phyloP scores from a whole-genome alignment of 1,284 basidiomycete species.

The Malassezia vespertilionis region DNA sequence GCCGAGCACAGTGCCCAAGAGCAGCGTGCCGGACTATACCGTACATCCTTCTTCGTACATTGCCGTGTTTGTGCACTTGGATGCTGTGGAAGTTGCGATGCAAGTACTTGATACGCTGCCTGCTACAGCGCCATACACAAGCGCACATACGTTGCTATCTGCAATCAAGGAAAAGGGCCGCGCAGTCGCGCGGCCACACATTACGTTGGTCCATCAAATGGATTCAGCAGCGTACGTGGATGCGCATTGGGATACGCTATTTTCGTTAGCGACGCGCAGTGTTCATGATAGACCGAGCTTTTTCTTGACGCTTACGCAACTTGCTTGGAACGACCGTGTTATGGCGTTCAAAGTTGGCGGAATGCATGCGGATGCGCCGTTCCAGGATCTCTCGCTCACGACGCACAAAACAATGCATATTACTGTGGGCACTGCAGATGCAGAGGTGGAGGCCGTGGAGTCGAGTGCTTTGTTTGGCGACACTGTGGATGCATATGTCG shows the following conservation, averaged over 20 bases:
- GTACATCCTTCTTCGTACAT: conserved; percentile 24
- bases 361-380: background rate
- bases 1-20: conserved; percentile 16
- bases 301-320: conserved; percentile 58
- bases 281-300: conserved; percentile 49
- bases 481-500: background rate
- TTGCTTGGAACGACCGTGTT: conserved; percentile 64
- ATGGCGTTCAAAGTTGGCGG: conserved; percentile 55
- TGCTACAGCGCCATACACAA: background rate
- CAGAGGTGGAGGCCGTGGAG: conserved; percentile 60
- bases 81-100: conserved; percentile 8
- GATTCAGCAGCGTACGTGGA: background rate
- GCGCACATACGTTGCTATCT: conserved; percentile 13
- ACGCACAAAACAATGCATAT: conserved; percentile 54
- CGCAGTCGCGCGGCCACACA: conserved; percentile 60
- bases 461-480: conserved; percentile 50
- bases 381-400: background rate
- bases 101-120: conserved; percentile 12
- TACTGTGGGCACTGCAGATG: conserved; percentile 66
- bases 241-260: conserved; percentile 36
- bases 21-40: conserved; percentile 8
- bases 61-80: conserved; percentile 27
- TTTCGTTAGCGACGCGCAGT: conserved; percentile 14
- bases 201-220: conserved; percentile 66
- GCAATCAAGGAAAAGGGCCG: conserved; percentile 49